Percentiles rank a stretch among this genome's conserved stretches.
Evolutionary conservation across 148 eudicot genomes (phyloP).

Genomic region (Silene uniflora): DNA sequence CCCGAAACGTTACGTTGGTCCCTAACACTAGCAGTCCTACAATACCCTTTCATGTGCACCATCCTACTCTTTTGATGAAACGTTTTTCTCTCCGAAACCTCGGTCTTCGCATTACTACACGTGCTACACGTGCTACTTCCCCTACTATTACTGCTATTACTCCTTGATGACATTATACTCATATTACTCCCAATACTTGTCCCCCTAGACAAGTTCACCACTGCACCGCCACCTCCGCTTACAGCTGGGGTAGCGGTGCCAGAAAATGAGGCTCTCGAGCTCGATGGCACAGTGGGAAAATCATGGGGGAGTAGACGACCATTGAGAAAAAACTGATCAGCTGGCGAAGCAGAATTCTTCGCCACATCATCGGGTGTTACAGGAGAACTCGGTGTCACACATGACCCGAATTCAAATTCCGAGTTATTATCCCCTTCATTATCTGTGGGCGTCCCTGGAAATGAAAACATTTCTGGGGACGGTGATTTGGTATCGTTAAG

Average conservation of each 20-base stretch:
- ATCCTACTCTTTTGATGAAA: constrained; percentile 22
- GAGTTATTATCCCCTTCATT: constrained; percentile 6
- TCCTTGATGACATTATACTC: constrained; percentile 49
- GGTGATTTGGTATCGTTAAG: constrained; percentile 14
- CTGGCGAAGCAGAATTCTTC: constrained; percentile 51
- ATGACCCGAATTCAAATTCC: constrained; percentile 55
- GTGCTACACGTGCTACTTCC: constrained; percentile 42
- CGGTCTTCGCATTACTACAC: constrained; percentile 43
- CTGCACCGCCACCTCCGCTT: background rate
- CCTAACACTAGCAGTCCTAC: constrained; percentile 9
- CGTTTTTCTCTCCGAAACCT: constrained; percentile 33
- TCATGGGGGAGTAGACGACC: constrained; percentile 72
- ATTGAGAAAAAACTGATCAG: constrained; percentile 71
- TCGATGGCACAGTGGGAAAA: constrained; percentile 36
- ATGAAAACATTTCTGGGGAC: constrained; percentile 45
- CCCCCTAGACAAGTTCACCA: constrained; percentile 32
- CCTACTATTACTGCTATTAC: constrained; percentile 48
- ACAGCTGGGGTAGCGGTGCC: background rate
- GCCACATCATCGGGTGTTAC: background rate
- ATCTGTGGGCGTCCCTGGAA: constrained; percentile 27
- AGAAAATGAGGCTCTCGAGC: constrained; percentile 26
- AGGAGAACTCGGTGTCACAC: constrained; percentile 30
- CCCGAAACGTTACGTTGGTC: constrained; percentile 12
- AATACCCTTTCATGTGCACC: constrained; percentile 20
- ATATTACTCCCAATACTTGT: constrained; percentile 41